Conservation (phyloP, 371 early-diverging fungal genomes). For the Rhizopus arrhizus region DNA sequence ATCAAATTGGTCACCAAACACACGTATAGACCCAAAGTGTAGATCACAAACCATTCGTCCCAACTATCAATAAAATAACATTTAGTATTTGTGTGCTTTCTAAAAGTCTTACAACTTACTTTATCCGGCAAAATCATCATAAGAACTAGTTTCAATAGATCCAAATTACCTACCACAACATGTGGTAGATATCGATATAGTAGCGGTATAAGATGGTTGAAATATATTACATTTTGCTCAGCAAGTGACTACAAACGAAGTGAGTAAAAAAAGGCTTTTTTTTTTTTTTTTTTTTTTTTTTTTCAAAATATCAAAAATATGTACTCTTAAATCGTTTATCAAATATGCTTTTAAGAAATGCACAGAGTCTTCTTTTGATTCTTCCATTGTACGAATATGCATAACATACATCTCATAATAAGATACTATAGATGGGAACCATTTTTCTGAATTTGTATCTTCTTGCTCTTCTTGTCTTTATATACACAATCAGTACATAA, state of each 20-base stretch:
- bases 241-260: slow-evolving; percentile 35
- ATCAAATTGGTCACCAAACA: slow-evolving; percentile 32
- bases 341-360: slow-evolving; percentile 25
- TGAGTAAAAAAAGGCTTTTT: not conserved
- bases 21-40: slow-evolving; percentile 23
- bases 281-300: not conserved
- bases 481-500: not conserved
- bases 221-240: slow-evolving; percentile 24
- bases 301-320: too few species aligned
- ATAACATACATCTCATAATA: slow-evolving; percentile 21
- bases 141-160: slow-evolving; percentile 27
- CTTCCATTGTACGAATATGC: slow-evolving; percentile 12
- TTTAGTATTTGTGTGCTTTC: not conserved
- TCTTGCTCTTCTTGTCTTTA: slow-evolving; percentile 4
- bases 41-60: slow-evolving; percentile 22
- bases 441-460: slow-evolving; percentile 2
- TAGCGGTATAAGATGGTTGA: slow-evolving; percentile 28
- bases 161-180: slow-evolving; percentile 24
- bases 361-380: slow-evolving; percentile 5
- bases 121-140: slow-evolving; percentile 37
- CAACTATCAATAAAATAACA: slow-evolving; percentile 13
- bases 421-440: slow-evolving; percentile 21
- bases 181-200: slow-evolving; percentile 34
- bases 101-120: slow-evolving; percentile 17
- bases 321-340: slow-evolving; percentile 34